Conservation (phyloP, 148 eudicot species). For the Gaultheria prostrata region DNA sequence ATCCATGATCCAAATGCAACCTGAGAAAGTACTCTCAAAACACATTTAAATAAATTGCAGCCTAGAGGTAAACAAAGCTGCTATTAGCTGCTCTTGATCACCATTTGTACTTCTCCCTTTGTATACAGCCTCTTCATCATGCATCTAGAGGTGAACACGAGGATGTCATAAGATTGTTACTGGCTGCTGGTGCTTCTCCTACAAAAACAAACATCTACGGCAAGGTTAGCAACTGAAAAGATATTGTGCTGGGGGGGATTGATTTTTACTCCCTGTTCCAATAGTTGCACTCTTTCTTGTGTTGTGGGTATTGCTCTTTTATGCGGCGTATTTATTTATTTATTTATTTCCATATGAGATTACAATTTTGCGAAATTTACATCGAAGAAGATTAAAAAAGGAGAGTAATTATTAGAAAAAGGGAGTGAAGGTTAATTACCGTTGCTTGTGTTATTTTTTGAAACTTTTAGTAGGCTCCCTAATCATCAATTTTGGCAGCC, state of each 20-base stretch:
- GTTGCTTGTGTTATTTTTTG: background rate
- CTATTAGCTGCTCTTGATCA: background rate
- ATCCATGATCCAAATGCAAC: background rate
- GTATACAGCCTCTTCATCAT: constrained; percentile 89
- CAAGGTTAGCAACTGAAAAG: constrained; percentile 43
- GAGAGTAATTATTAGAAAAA: background rate
- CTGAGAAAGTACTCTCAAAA: background rate
- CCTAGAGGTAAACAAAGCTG: background rate
- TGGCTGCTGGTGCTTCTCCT: constrained; percentile 71
- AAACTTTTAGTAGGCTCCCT: background rate
- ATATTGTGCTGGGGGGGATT: background rate
- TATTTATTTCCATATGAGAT: background rate
- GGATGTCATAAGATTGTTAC: constrained; percentile 54
- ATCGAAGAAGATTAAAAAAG: background rate
- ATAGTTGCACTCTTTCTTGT: background rate
- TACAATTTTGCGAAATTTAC: background rate
- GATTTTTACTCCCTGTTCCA: background rate
- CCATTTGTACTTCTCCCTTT: background rate
- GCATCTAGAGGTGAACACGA: constrained; percentile 91
- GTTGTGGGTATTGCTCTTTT: background rate
- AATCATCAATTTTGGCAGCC: constrained; percentile 34
- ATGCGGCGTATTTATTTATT: background rate
- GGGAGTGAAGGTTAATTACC: background rate
- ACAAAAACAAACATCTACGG: constrained; percentile 57
- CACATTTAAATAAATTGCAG: background rate